Evolutionary conservation across 2,329 filamentous ascomycete genomes (phyloP).

Genomic region (Cytospora chrysosperma): DNA sequence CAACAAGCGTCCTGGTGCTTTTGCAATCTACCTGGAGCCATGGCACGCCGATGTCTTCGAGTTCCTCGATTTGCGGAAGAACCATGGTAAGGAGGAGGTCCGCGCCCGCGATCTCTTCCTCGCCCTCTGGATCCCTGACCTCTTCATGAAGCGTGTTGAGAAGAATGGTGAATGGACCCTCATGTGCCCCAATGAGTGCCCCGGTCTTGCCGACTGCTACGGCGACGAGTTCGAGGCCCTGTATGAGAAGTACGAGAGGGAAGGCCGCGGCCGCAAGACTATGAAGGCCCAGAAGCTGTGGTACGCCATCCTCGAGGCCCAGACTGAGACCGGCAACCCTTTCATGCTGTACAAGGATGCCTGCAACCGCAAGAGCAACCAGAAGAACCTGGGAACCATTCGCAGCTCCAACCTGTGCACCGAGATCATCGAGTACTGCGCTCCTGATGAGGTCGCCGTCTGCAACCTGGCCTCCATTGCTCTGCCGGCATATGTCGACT

Average conservation of each 20-base stretch:
- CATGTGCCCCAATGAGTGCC: constrained; percentile 96
- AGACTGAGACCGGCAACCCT: constrained; percentile 97
- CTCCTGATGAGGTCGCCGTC: constrained; percentile 96
- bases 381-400: constrained; percentile 98
- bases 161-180: constrained; percentile 96
- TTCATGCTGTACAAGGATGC: constrained; percentile 99
- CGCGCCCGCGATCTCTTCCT: constrained; percentile 97
- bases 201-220: constrained; percentile 92
- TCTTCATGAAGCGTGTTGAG: constrained; percentile 99
- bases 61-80: constrained; percentile 97
- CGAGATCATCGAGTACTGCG: constrained; percentile 96
- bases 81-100: constrained; percentile 98
- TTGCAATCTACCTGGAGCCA: constrained; percentile 97
- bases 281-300: constrained; percentile 98
- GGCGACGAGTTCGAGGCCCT: constrained; percentile 95
- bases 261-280: constrained; percentile 84
- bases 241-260: constrained; percentile 88
- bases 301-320: constrained; percentile 97
- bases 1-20: constrained; percentile 98
- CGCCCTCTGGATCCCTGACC: constrained; percentile 95
- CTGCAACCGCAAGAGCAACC: constrained; percentile 99
- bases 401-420: constrained; percentile 99
- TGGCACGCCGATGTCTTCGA: constrained; percentile 98
- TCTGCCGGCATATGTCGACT: constrained; percentile 87
- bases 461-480: constrained; percentile 97